Conservation (phyloP, 306 rosid genomes). For the Crotalaria pallida region DNA sequence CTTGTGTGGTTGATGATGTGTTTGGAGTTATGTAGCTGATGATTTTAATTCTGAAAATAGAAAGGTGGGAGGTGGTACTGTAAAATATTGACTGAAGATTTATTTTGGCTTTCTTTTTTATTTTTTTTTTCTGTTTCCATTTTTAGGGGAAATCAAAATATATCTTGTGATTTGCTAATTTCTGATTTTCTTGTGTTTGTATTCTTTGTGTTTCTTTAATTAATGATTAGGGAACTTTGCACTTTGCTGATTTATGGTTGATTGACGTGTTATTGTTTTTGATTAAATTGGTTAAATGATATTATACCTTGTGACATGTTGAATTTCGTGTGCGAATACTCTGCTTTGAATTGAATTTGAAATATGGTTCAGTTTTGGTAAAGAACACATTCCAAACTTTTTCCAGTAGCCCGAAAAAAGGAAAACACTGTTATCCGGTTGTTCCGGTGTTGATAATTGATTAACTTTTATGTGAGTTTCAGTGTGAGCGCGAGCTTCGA, state of each 20-base stretch:
- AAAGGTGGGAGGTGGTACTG: not conserved
- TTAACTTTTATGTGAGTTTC: not conserved
- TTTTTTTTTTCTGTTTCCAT: not conserved
- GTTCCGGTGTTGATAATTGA: too few species aligned
- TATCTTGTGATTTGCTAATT: not conserved
- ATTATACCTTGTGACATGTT: not conserved
- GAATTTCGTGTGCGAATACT: not conserved
- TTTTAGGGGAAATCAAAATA: not conserved
- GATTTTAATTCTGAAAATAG: slow-evolving; percentile 13
- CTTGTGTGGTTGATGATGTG: not conserved
- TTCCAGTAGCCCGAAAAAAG: not conserved
- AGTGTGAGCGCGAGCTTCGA: not conserved
- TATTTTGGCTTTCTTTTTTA: not conserved
- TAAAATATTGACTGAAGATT: not conserved
- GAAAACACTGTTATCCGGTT: not conserved
- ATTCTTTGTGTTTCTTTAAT: not conserved
- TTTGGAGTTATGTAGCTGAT: not conserved
- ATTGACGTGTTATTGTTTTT: not conserved
- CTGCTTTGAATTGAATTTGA: not conserved
- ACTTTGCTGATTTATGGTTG: not conserved
- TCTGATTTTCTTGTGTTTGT: not conserved
- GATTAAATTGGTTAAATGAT: slow-evolving; percentile 1
- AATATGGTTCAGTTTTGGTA: not conserved
- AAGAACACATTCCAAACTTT: not conserved
- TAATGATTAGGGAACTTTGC: not conserved